Percentiles rank a stretch among this genome's conserved stretches.
phyloP scores from a whole-genome alignment of 2,329 filamentous ascomycete species.

The Blastomyces emzantsi region DNA sequence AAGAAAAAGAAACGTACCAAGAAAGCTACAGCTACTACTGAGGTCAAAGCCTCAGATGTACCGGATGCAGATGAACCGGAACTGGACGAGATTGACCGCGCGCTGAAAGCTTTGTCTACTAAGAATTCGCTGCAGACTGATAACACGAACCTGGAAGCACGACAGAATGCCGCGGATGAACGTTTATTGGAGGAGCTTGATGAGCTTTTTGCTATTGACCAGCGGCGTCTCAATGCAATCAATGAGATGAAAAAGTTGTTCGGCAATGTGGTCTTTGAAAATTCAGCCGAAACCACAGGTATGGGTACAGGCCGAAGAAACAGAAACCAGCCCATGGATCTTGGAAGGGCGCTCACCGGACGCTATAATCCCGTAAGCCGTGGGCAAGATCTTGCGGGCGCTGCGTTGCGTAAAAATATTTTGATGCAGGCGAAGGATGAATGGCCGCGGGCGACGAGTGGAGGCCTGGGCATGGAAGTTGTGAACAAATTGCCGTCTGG shows the following conservation, averaged over 20 bases:
- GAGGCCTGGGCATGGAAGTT: conserved; percentile 74
- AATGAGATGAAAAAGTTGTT: conserved; percentile 85
- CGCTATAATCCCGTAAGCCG: conserved; percentile 47
- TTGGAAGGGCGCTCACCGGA: conserved; percentile 49
- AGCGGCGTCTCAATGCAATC: conserved; percentile 67
- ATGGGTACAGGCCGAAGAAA: conserved; percentile 43
- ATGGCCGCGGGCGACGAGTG: conserved; percentile 71
- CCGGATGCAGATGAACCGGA: conserved; percentile 23
- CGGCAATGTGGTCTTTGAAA: conserved; percentile 55
- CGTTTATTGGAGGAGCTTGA: conserved; percentile 34
- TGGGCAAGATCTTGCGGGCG: conserved; percentile 57
- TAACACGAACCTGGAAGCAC: neutral
- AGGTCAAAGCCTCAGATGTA: conserved; percentile 11
- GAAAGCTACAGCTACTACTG: conserved; percentile 21
- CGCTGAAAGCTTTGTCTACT: conserved; percentile 51
- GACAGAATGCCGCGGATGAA: neutral
- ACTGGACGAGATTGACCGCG: conserved; percentile 58
- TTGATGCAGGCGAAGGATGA: conserved; percentile 81
- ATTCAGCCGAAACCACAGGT: conserved; percentile 44
- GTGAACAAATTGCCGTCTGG: conserved; percentile 49
- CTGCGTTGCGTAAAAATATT: conserved; percentile 66
- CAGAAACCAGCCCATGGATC: conserved; percentile 42
- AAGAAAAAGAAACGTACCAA: conserved; percentile 48
- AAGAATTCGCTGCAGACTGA: conserved; percentile 21
- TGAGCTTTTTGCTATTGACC: conserved; percentile 53